Evolutionary conservation across 2,329 filamentous ascomycete genomes (phyloP), one percentile per base, ranked within the genome.

Genomic region (Penicillium freii): DNA sequence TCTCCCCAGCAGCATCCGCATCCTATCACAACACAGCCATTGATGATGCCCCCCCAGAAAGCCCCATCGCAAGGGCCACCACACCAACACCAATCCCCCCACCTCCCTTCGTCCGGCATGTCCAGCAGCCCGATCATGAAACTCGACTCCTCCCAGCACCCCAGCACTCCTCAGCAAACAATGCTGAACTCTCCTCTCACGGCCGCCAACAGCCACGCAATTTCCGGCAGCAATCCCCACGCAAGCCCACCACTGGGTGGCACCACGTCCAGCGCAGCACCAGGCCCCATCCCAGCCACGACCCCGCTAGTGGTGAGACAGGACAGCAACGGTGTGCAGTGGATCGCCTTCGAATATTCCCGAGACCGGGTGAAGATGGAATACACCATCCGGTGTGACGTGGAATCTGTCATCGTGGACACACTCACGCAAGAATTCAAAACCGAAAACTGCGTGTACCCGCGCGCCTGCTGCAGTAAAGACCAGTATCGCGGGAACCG

Each of bases 271-370:
- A 96, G 92, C 69, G 92, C 93, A 36, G 94, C 94, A 1, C 94
- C 94, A 7, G 94, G 94, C 2, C 94, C 94, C 0, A 99, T 99
- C 67, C 94, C 94, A 13, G 94, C 94, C 0, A 99, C 94, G 3
- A 97, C 94, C 0, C 94, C 94, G 0, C 81, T 97, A 9, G 92
- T 97, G 9, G 93, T 97, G 25, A 83, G 92, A 64, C 93, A 97
- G 75, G 94, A 97, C 69, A 89, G 91, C 70, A 97, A 96, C 65
- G 94, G 94, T 9, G 93, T 97, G 7, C 94, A 97, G 75, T 97
- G 94, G 94, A 97, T 97, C 69, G 92, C 92, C 0, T 99, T 97
- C 62, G 94, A 99, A 75, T 99, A 99, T 74, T 97, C 93, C 11
- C 87, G 93, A 59, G 93, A 99, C 72, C 84, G 93, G 45, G 92